These are phyloP conservation scores for Nicotiana knightiana DNA, from an alignment of 257 asterid species.

Conservation along the genomic window DNA sequence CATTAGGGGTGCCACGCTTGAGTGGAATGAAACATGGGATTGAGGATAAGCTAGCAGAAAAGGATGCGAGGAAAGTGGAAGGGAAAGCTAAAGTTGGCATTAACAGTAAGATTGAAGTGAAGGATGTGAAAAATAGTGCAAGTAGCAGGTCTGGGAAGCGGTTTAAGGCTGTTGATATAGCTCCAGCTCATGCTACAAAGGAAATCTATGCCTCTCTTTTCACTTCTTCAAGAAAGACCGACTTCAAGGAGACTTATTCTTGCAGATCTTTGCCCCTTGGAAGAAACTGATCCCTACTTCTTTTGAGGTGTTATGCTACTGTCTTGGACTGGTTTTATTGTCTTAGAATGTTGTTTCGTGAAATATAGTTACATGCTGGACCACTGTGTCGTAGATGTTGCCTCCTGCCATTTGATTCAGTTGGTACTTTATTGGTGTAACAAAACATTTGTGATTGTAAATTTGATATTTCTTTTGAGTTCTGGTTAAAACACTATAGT, in stretches of 20 bases:
- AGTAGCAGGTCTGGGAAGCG: slow-evolving; percentile 44
- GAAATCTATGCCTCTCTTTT: slow-evolving; percentile 76
- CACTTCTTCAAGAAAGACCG: slow-evolving; percentile 74
- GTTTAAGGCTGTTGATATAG: slow-evolving; percentile 52
- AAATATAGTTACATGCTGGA: not conserved
- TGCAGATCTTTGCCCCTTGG: slow-evolving; percentile 96
- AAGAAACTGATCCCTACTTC: slow-evolving; percentile 49
- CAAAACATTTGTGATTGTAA: not conserved
- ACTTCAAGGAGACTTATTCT: slow-evolving; percentile 74
- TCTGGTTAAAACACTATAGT: not conserved
- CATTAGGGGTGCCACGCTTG: slow-evolving; percentile 26
- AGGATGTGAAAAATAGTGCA: slow-evolving; percentile 6
- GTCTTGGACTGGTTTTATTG: slow-evolving; percentile 8
- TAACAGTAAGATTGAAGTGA: slow-evolving; percentile 26
- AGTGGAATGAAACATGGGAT: slow-evolving; percentile 60
- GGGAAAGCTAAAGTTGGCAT: slow-evolving; percentile 17
- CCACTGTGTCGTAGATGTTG: not conserved
- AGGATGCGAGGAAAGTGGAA: slow-evolving; percentile 15
- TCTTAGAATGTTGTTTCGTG: not conserved
- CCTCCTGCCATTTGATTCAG: slow-evolving; percentile 4
- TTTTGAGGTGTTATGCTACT: slow-evolving; percentile 18
- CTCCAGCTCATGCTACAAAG: slow-evolving; percentile 63
- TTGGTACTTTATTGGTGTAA: not conserved
- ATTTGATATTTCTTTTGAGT: not conserved
- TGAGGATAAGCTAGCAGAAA: slow-evolving; percentile 28